Base-by-base conservation (phyloP, 106 monocot genomes). In the Phalaenopsis equestris region DNA sequence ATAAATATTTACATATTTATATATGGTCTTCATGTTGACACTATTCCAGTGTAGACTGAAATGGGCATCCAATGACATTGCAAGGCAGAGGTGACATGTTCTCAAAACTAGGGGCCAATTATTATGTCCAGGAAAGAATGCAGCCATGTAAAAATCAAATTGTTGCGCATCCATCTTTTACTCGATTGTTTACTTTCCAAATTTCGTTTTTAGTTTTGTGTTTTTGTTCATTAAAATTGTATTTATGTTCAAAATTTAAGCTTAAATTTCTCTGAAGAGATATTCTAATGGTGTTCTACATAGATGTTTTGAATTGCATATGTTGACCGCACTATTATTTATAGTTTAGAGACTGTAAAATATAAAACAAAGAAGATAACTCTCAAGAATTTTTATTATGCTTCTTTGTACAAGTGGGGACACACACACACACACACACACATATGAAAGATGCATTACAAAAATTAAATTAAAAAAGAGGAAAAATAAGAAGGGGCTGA, bases 21-120 rank as follows among this genome's bases (percentile, higher is more conserved):
- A 37, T 68, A 68, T 70, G 38, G 64, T 64, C 6, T n/a, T 64
- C 64, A 64, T 64, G 23, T 24, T 70, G 39, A 70, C 38, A 14
- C 38, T n/a, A 74, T 48, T 47, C 47, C 48, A 17, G 76, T 23
- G 48, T 12, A 75, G 48, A 4, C 39, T 19, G 42, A 76, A 39
- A 76, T 48, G 76, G 76, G 11, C 24, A 48, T 49, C 76, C 76
- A 49, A 48, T 76, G 76, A 24, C 46, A 24, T 76, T 12, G 24
- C 5, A 16, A 76, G 48, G 76, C 23, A 76, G 48, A 43, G 21
- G 76, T 30, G 11, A 49, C 48, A 30, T 49, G 48, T 76, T 23
- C 48, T 48, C 24, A 41, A 30, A 49, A 43, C 23, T 76, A 18
- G 6, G 12, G 48, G 23, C 14, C 7, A 16, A 24, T 23, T 76